Evolutionary conservation across 2,329 filamentous ascomycete species (phyloP).

Genomic region (Apiospora sp.): DNA sequence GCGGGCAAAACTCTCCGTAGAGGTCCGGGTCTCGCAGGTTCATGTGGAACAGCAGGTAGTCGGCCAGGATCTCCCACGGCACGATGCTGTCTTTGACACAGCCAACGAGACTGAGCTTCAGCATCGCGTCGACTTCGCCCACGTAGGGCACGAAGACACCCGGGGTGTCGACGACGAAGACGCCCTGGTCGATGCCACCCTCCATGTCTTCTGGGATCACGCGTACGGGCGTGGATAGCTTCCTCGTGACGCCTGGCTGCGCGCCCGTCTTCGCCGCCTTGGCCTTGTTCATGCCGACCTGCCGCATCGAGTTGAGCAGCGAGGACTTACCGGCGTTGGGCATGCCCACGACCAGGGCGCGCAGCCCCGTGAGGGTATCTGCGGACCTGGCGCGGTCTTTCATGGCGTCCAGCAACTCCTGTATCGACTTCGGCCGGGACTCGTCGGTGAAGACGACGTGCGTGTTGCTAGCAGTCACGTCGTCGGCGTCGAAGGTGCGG

Average conservation of each 20-base stretch:
- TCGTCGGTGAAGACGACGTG: constrained; percentile 55
- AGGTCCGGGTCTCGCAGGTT: constrained; percentile 71
- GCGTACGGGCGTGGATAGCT: constrained; percentile 83
- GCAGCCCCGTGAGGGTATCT: constrained; percentile 78
- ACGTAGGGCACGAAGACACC: constrained; percentile 97
- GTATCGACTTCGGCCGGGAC: constrained; percentile 43
- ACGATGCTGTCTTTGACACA: constrained; percentile 92
- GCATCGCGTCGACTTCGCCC: constrained; percentile 83
- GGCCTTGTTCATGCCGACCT: constrained; percentile 62
- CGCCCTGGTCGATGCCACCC: constrained; percentile 60
- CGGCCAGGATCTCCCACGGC: constrained; percentile 77
- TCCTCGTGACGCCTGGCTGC: constrained; percentile 89
- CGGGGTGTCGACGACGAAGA: constrained; percentile 91
- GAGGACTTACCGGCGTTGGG: constrained; percentile 97
- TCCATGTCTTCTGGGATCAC: constrained; percentile 55
- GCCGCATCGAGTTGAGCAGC: constrained; percentile 86
- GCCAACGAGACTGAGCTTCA: constrained; percentile 91
- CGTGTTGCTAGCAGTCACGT: constrained; percentile 30
- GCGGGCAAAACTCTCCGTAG: constrained; percentile 69
- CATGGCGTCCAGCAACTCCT: constrained; percentile 55
- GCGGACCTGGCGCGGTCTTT: constrained; percentile 56
- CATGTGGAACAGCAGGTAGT: constrained; percentile 88
- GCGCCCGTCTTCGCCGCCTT: constrained; percentile 86
- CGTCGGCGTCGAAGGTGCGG: constrained; percentile 20
- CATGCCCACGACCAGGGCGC: constrained; percentile 93